These are phyloP conservation scores for Sonneratia caseolaris DNA, from an alignment of 345 rosid genomes.

Conservation along the genomic window DNA sequence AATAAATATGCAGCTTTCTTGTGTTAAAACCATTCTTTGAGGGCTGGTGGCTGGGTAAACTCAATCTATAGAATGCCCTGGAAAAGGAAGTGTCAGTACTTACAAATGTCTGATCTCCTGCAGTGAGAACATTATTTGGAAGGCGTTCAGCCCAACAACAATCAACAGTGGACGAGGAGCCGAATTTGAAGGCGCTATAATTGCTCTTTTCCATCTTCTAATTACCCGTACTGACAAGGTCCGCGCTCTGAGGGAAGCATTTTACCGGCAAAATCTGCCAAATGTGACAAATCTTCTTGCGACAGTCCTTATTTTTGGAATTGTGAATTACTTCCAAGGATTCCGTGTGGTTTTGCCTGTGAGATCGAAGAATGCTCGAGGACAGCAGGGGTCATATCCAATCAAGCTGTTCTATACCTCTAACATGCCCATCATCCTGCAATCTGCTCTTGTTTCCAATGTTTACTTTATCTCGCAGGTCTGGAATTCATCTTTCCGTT, in stretches of 20 bases:
- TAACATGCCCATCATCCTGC: constrained; percentile 86
- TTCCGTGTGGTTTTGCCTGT: constrained; percentile 86
- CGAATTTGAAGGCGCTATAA: constrained; percentile 89
- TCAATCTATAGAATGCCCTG: not conserved
- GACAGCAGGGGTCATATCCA: constrained; percentile 88
- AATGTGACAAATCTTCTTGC: constrained; percentile 82
- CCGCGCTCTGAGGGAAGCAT: constrained; percentile 73
- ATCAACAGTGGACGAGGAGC: constrained; percentile 86
- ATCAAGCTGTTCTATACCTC: constrained; percentile 87
- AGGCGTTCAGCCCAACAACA: constrained; percentile 82
- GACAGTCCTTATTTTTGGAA: constrained; percentile 67
- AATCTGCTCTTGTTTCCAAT: constrained; percentile 76
- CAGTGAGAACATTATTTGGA: constrained; percentile 88
- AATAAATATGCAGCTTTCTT: not conserved
- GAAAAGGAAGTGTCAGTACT: not conserved
- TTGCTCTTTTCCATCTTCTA: constrained; percentile 71
- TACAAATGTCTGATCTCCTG: constrained; percentile 2
- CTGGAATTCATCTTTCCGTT: not conserved
- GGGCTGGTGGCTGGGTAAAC: not conserved
- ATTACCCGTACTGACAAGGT: constrained; percentile 76
- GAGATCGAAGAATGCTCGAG: constrained; percentile 89
- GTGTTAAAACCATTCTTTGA: not conserved
- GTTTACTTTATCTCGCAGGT: constrained; percentile 89
- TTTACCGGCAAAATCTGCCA: constrained; percentile 83
- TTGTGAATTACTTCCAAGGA: constrained; percentile 89